phyloP scores from a whole-genome alignment of 2,329 filamentous ascomycete genomes.

The Xylariaceae sp. region DNA sequence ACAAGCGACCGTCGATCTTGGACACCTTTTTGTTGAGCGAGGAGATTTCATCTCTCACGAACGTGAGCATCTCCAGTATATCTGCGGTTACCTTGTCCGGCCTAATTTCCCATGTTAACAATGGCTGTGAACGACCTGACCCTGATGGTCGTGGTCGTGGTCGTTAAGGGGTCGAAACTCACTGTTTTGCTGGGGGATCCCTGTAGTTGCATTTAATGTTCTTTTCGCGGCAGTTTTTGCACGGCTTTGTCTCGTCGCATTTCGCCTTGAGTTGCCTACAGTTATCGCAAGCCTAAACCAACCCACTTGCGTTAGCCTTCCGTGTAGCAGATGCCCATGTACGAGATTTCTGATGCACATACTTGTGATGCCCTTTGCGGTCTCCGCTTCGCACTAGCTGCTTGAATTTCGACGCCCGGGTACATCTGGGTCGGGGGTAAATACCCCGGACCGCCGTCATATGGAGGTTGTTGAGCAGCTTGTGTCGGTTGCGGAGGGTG shows the following conservation, averaged over 20 bases:
- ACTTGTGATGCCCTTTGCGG: slow-evolving; percentile 62
- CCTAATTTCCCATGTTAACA: slow-evolving; percentile 29
- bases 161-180: slow-evolving; percentile 34
- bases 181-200: slow-evolving; percentile 89
- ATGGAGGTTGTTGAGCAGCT: slow-evolving; percentile 29
- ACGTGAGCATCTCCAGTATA: slow-evolving; percentile 51
- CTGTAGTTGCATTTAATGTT: slow-evolving; percentile 79
- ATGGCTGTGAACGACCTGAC: not conserved
- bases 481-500: slow-evolving; percentile 29
- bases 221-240: slow-evolving; percentile 85
- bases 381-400: slow-evolving; percentile 50
- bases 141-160: not conserved
- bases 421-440: slow-evolving; percentile 33
- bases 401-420: slow-evolving; percentile 36
- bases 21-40: slow-evolving; percentile 18
- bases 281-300: slow-evolving; percentile 74
- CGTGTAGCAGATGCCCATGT: not conserved
- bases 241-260: slow-evolving; percentile 80
- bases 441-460: slow-evolving; percentile 36
- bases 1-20: slow-evolving; percentile 33
- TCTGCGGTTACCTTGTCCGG: slow-evolving; percentile 58
- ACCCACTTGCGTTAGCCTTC: slow-evolving; percentile 21
- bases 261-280: slow-evolving; percentile 85
- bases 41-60: slow-evolving; percentile 33
- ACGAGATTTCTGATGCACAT: slow-evolving; percentile 16